These are phyloP conservation scores for Cryptosporidium baileyi DNA, from an alignment of 169 alveolate species.

Conservation along the genomic window DNA sequence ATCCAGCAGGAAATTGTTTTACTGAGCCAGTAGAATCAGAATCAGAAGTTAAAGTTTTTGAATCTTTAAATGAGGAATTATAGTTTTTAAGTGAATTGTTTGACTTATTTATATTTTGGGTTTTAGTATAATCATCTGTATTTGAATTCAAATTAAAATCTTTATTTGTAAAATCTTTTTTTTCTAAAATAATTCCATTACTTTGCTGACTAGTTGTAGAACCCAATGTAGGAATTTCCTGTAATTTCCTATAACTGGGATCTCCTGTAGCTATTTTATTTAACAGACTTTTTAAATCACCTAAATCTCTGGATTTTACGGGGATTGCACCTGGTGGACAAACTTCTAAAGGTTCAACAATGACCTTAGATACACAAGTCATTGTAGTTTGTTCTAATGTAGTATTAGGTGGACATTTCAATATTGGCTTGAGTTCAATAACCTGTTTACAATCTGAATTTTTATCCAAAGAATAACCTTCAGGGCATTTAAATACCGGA, in stretches of 20 bases:
- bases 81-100: background rate
- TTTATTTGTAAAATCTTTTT: background rate
- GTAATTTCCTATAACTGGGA: background rate
- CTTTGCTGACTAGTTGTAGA: background rate
- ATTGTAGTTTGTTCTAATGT: conserved; percentile 46
- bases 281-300: conserved; percentile 23
- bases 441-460: conserved; percentile 56
- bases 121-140: background rate
- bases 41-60: background rate
- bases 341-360: conserved; percentile 64
- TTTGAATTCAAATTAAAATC: background rate
- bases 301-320: conserved; percentile 31
- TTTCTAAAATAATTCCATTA: too few relatives aligned
- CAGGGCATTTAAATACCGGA: conserved; percentile 13
- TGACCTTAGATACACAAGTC: conserved; percentile 49
- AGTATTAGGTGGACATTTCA: conserved; percentile 59
- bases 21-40: background rate
- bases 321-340: conserved; percentile 70
- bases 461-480: conserved; percentile 57
- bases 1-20: background rate
- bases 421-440: conserved; percentile 44
- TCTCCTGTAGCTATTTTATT: conserved; percentile 1
- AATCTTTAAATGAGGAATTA: background rate
- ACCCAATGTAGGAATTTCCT: conserved; percentile 51
- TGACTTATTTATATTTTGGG: background rate